Evolutionary conservation across 805 yeast species (phyloP).

Genomic region (Ogataea philodendri): DNA sequence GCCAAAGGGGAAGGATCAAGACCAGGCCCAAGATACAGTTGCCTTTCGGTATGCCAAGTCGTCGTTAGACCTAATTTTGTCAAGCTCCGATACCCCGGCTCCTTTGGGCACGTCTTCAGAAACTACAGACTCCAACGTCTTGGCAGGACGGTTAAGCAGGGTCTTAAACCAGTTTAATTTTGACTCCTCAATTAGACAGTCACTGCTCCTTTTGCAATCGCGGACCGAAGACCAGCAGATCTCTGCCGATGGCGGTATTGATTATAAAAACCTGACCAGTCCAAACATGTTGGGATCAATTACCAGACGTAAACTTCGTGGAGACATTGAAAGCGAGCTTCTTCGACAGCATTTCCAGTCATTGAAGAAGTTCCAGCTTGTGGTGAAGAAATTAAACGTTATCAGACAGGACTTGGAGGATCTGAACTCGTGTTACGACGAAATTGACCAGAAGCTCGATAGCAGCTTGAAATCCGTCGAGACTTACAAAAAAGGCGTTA

Average conservation of each 20-base stretch:
- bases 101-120: conserved; percentile 8
- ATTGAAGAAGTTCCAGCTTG: conserved; percentile 43
- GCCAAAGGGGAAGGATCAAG: conserved; percentile 14
- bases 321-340: conserved; percentile 59
- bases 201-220: conserved; percentile 27
- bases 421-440: conserved; percentile 26
- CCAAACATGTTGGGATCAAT: conserved; percentile 56
- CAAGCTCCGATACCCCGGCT: conserved; percentile 7
- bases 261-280: conserved; percentile 39
- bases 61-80: conserved; percentile 39
- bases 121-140: conserved; percentile 19
- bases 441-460: conserved; percentile 27
- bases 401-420: conserved; percentile 32
- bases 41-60: conserved; percentile 50
- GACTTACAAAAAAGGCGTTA: conserved; percentile 21
- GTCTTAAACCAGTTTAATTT: conserved; percentile 46
- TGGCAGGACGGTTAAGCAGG: conserved; percentile 47
- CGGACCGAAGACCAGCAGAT: conserved; percentile 28
- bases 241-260: conserved; percentile 11
- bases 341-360: conserved; percentile 53
- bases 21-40: conserved; percentile 12
- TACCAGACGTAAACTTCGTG: conserved; percentile 57
- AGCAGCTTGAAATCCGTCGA: conserved; percentile 25
- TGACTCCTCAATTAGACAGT: conserved; percentile 37
- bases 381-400: conserved; percentile 39